phyloP scores from a whole-genome alignment of 495 filamentous ascomycete species.

The Penicillium verhagenii region DNA sequence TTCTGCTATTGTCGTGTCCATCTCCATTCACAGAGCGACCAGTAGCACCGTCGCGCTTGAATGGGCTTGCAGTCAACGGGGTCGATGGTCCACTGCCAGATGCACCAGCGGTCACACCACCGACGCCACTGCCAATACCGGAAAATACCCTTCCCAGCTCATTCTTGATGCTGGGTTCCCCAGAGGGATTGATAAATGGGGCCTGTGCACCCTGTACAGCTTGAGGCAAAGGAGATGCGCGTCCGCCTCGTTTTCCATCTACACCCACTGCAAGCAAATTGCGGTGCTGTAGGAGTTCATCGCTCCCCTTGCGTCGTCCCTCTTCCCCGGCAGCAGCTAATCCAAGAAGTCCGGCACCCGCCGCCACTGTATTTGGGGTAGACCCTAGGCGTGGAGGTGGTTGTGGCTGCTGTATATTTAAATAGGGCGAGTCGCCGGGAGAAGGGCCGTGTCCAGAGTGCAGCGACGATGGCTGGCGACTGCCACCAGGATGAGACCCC shows the following conservation, averaged over 20 bases:
- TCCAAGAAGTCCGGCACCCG: slow-evolving; percentile 23
- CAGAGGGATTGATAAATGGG: slow-evolving; percentile 68
- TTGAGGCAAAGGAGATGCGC: slow-evolving; percentile 80
- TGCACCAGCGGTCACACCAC: slow-evolving; percentile 55
- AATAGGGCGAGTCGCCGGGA: slow-evolving; percentile 35
- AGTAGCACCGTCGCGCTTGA: slow-evolving; percentile 43
- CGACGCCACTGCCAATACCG: slow-evolving; percentile 83
- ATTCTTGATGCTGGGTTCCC: slow-evolving; percentile 83
- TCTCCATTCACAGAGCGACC: slow-evolving; percentile 40
- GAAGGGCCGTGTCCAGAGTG: slow-evolving; percentile 37
- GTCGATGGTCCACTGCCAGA: slow-evolving; percentile 55
- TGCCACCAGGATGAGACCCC: slow-evolving; percentile 40
- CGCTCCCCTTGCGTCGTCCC: slow-evolving; percentile 56
- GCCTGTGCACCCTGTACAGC: slow-evolving; percentile 90
- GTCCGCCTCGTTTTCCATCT: slow-evolving; percentile 49
- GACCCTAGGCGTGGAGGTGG: slow-evolving; percentile 32
- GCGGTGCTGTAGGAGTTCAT: slow-evolving; percentile 49
- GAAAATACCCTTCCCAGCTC: slow-evolving; percentile 91
- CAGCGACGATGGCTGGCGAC: slow-evolving; percentile 33
- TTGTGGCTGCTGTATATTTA: slow-evolving; percentile 33
- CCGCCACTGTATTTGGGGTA: slow-evolving; percentile 16
- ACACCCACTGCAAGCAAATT: slow-evolving; percentile 43
- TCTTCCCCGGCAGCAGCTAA: slow-evolving; percentile 34
- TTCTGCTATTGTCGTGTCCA: slow-evolving; percentile 31
- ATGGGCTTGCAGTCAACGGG: slow-evolving; percentile 56